Base-by-base conservation (phyloP, 2,329 filamentous ascomycete species). In the Colletotrichum noveboracense region DNA sequence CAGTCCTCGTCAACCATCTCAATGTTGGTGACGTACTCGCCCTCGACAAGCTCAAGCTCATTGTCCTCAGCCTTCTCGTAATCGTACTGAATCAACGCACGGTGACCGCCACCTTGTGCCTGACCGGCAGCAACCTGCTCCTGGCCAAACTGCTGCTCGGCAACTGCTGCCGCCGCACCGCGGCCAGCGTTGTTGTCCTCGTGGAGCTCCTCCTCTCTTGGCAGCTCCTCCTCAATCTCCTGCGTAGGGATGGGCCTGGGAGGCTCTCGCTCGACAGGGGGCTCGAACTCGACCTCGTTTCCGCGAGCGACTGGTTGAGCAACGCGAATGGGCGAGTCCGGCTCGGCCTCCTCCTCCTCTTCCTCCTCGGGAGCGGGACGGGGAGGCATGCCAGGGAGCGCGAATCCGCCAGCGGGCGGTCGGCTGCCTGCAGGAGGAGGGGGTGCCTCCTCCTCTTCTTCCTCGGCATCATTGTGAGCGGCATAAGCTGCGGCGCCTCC, bases 51-150 rank as follows among this genome's bases (percentile, higher is more conserved):
- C 78, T 98, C 96, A 73, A 99, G 91, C 86, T 99, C 97, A 81
- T 99, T 99, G 79, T 98, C 96, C 84, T 99, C 97, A 2, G 96
- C 96, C 86, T 97, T 98, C 81, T 98, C 96, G 82, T 99, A 99
- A 83, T 99, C 97, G 83, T 97, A 99, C 81, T 97, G 93, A 43
- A 97, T 91, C 73, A 97, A 81, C 2, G 97, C 97, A 64, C 92
- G 92, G 82, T 93, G 91, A 69, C 94, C 94, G 43, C 90, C 90
- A 24, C 65, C 43, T 52, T 75, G 73, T 30, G 83, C 81, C 16
- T 83, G 81, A 16, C 81, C 79, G n/a, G 84, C 80, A 12, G 84
- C 80, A 16, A 82, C 83, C 36, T 81, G 81, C 38, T 85, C 85
- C 62, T 84, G 80, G 32, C 83, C 86, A 78, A 88, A 86, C 18